Percentiles rank a stretch among this genome's conserved stretches.
Evolutionary conservation across 352 stramenopile genomes (phyloP).

Genomic region (Pythium pyrilobum): DNA sequence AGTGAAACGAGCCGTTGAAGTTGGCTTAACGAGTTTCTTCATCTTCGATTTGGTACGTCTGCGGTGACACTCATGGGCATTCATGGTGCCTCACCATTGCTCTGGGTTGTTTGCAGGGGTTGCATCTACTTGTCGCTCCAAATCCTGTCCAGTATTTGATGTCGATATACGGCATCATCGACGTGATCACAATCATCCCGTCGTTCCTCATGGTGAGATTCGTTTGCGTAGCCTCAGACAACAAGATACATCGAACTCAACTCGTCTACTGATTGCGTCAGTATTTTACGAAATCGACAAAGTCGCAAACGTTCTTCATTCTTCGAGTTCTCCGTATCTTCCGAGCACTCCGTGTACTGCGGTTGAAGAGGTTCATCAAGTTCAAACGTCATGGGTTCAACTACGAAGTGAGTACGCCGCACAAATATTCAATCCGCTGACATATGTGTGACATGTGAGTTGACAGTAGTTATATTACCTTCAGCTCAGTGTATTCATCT

Average conservation of each 20-base stretch:
- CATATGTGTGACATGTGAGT: no score
- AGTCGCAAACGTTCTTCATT: conserved; percentile 52
- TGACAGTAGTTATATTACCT: no score
- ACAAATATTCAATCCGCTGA: not conserved
- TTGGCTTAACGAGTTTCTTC: conserved; percentile 49
- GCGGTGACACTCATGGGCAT: not conserved
- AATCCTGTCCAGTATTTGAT: conserved; percentile 41
- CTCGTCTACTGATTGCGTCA: no score
- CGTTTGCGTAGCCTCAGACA: not conserved
- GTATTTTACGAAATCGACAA: conserved; percentile 40
- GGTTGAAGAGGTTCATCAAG: conserved; percentile 47
- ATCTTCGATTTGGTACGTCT: conserved; percentile 46
- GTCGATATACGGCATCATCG: conserved; percentile 51
- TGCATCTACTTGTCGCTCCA: conserved; percentile 46
- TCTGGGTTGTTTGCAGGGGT: conserved; percentile 3
- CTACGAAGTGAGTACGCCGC: conserved; percentile 44
- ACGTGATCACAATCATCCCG: conserved; percentile 66
- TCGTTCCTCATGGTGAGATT: conserved; percentile 45
- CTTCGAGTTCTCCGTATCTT: conserved; percentile 69
- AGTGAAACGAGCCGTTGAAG: conserved; percentile 26
- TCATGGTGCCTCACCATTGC: not conserved
- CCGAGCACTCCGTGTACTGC: conserved; percentile 50
- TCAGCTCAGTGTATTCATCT: conserved; percentile 57
- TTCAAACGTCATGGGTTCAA: conserved; percentile 69
- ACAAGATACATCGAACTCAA: not conserved